Conservation (phyloP, 495 filamentous ascomycete species). For the Neurospora sp. region DNA sequence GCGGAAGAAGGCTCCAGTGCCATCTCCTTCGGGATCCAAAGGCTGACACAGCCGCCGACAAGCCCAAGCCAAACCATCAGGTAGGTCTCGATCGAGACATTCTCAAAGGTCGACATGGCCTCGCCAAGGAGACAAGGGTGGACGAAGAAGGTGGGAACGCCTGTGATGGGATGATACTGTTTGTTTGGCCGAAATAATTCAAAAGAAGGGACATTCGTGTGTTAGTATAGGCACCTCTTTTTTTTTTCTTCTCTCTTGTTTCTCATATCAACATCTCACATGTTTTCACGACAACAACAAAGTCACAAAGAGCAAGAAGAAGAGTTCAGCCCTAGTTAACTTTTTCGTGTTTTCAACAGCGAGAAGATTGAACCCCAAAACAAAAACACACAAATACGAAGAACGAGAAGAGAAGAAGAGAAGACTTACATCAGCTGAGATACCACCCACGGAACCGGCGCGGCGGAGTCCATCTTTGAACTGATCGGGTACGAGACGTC, state of each 20-base stretch:
- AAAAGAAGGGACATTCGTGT: constrained; percentile 6
- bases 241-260: not conserved
- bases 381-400: constrained; percentile 18
- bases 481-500: constrained; percentile 54
- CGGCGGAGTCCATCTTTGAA: constrained; percentile 46
- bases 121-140: constrained; percentile 82
- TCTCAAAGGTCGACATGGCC: constrained; percentile 49
- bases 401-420: not conserved
- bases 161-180: constrained; percentile 71
- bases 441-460: constrained; percentile 59
- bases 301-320: constrained; percentile 15
- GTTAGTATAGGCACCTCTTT: constrained; percentile 34
- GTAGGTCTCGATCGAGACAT: constrained; percentile 51
- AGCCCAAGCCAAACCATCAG: constrained; percentile 73
- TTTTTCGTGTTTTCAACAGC: constrained; percentile 9
- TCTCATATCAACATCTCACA: constrained; percentile 9
- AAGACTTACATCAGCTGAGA: constrained; percentile 63
- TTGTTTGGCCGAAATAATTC: constrained; percentile 16
- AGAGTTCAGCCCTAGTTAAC: constrained; percentile 33
- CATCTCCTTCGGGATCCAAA: constrained; percentile 57
- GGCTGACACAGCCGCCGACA: constrained; percentile 60
- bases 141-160: constrained; percentile 65
- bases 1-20: constrained; percentile 17
- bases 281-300: not conserved
- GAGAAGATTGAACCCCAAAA: not conserved